Evolutionary conservation across 768 basidiomycete genomes (phyloP).

Genomic region (Cyclocybe aegerita): DNA sequence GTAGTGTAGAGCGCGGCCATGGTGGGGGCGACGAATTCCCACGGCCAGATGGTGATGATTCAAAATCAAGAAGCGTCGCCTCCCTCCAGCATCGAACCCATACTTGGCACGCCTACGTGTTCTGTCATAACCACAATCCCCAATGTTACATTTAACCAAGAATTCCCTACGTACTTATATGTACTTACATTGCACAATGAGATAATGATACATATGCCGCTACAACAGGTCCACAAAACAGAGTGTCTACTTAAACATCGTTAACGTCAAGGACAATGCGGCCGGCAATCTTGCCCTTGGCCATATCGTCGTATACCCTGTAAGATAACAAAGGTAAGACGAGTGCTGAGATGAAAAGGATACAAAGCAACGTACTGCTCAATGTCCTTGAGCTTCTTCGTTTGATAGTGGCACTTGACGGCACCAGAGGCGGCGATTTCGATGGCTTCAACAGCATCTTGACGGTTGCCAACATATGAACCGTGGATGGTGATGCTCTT

Average conservation of each 20-base stretch:
- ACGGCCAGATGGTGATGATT: no score
- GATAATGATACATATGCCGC: neutral
- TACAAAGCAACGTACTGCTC: constrained; percentile 38
- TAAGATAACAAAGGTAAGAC: constrained; percentile 1
- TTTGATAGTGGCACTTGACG: constrained; percentile 58
- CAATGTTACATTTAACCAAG: no score
- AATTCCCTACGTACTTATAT: no score
- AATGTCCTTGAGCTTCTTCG: constrained; percentile 51
- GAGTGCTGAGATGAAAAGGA: neutral
- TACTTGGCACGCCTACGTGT: no score
- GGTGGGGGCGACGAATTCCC: no score
- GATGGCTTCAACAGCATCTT: constrained; percentile 82
- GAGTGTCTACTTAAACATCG: no score
- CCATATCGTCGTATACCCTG: constrained; percentile 41
- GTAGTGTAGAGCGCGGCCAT: no score
- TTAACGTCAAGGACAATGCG: constrained; percentile 39
- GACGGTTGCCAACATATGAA: constrained; percentile 68
- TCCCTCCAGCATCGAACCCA: no score
- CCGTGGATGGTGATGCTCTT: constrained; percentile 56
- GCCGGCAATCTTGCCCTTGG: constrained; percentile 46
- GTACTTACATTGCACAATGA: no score
- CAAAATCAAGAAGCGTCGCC: no score
- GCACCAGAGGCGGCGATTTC: constrained; percentile 70
- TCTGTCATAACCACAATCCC: no score
- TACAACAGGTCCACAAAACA: neutral